These are phyloP conservation scores for Erysiphe neolycopersici DNA, from an alignment of 2,329 filamentous ascomycete genomes.

Conservation along the genomic window DNA sequence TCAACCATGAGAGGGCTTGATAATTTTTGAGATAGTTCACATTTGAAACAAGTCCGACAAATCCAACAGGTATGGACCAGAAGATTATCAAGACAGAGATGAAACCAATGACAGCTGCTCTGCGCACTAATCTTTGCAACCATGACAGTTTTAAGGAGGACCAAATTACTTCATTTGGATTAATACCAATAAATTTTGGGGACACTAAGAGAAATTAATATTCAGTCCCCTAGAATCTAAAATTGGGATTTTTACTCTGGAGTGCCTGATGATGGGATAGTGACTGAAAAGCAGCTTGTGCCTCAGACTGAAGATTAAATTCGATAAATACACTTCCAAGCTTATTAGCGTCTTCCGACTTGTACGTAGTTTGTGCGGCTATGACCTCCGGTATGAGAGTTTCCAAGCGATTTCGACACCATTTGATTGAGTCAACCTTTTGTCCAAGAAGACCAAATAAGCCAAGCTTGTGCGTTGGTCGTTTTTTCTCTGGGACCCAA, in stretches of 20 bases:
- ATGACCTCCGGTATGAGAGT: conserved; percentile 48
- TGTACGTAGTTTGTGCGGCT: conserved; percentile 38
- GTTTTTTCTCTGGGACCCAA: conserved; percentile 46
- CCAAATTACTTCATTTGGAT: conserved; percentile 71
- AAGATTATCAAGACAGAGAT: conserved; percentile 62
- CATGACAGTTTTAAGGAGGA: conserved; percentile 55
- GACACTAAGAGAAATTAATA: conserved; percentile 23
- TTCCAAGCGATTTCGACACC: conserved; percentile 54
- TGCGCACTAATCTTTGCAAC: conserved; percentile 59
- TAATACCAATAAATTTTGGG: conserved; percentile 59
- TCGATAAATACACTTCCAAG: conserved; percentile 58
- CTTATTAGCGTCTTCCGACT: conserved; percentile 33
- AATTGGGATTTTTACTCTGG: conserved; percentile 18
- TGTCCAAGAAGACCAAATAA: conserved; percentile 45
- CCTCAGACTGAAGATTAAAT: conserved; percentile 56
- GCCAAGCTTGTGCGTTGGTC: conserved; percentile 51
- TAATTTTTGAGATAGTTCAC: conserved; percentile 40
- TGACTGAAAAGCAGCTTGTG: conserved; percentile 66
- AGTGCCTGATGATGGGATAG: conserved; percentile 67
- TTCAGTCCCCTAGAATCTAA: background rate
- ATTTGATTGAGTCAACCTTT: conserved; percentile 87
- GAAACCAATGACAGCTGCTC: conserved; percentile 41
- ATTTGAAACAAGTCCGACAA: conserved; percentile 71
- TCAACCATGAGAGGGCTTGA: conserved; percentile 47
- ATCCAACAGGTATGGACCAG: conserved; percentile 50